Base-by-base conservation (phyloP, 768 basidiomycete species). In the Amanita molliuscula region DNA sequence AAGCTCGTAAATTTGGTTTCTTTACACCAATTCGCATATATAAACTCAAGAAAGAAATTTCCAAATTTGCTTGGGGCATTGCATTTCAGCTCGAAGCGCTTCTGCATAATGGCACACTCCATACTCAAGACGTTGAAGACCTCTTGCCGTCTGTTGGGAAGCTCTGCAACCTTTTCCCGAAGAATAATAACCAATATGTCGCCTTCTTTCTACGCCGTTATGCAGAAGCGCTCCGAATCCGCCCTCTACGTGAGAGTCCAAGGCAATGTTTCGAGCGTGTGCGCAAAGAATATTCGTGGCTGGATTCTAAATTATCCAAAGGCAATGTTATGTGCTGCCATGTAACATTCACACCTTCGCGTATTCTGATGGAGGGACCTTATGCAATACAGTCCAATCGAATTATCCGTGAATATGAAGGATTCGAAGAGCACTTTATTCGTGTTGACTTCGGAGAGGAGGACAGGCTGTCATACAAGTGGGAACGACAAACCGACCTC, bases 381-480 rank as follows among this genome's bases (percentile, higher is more conserved):
- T 83, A 79, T 51, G 60, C 79, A 0, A 76, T 77, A 21, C 83
- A 90, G 56, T 86, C 87, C 3, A 94, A 94, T 53, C 77, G 86
- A 0, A 77, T 91, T 46, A 82, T 94, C 53, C 81, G 90, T 1
- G 65, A 71, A 47, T 92, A 81, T 50, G 60, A 66, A 42, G 73
- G 72, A 0, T 76, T 74, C 51, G 71, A 81, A 41, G 77, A 86
- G 26, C 68, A 78, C 56, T 94, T 94, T 60, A 60, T 94, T 26
- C 81, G 91, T 8, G 88, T 92, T 21, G 81, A 87, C 56, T 89
- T 93, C 57, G 77, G 84, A 4, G 90, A 92, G 50, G 90, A 94
- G 65, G 85, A 92, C 56, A 72, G 73, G 29, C 70, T 85, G n/a
- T 73, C 78, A 33, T 84, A 84, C 53, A 75, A 79, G 10, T 88